Percentiles rank a stretch among this genome's conserved stretches.
Evolutionary conservation across 2,329 filamentous ascomycete species (phyloP).

Genomic region (Penicillium expansum): DNA sequence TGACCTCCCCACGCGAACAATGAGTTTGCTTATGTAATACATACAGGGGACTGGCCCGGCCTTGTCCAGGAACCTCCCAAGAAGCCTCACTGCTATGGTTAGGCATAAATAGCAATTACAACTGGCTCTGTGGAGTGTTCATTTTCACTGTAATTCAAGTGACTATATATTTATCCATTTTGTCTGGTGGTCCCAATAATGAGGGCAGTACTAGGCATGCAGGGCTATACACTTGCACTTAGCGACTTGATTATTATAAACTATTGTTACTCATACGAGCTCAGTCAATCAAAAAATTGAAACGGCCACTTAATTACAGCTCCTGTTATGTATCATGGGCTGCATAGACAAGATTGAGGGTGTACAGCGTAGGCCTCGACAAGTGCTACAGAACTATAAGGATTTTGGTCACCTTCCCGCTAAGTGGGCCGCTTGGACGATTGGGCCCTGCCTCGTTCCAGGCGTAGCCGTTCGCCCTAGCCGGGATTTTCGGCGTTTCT

Average conservation of each 20-base stretch:
- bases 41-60: not conserved
- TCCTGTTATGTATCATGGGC: not conserved
- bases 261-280: not conserved
- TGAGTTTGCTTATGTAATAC: constrained; percentile 2
- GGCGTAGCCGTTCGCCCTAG: no score
- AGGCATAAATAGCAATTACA: not conserved
- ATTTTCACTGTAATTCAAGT: not conserved
- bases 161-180: not conserved
- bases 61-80: not conserved
- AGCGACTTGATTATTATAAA: not conserved
- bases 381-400: not conserved
- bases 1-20: constrained; percentile 3
- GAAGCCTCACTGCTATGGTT: constrained; percentile 2
- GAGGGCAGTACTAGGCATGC: not conserved
- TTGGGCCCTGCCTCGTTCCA: no score
- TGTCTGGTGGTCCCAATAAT: no score
- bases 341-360: not conserved
- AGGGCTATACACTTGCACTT: not conserved
- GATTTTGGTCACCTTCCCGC: no score
- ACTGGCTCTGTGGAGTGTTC: not conserved
- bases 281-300: not conserved
- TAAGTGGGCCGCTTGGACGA: no score
- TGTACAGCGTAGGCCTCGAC: not conserved
- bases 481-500: no score
- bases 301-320: not conserved